Conservation (phyloP, 805 yeast genomes). For the Metschnikowia colocasiae region DNA sequence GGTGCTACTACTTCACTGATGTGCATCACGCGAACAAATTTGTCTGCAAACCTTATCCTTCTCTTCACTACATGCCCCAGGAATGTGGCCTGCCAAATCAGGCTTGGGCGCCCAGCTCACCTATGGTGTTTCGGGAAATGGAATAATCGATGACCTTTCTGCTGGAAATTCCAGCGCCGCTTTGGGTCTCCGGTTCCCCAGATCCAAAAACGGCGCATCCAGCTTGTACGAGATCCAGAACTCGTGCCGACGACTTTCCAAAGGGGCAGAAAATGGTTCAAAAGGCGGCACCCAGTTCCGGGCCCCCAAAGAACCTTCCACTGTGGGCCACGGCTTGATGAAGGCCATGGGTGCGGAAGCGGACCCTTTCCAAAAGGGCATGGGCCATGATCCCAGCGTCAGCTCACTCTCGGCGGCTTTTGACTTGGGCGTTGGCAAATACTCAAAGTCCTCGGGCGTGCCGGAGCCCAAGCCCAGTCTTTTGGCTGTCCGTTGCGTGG, state of each 20-base stretch:
- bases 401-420: slow-evolving; percentile 11
- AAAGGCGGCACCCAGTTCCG: background rate
- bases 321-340: slow-evolving; percentile 4
- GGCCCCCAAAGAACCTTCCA: background rate
- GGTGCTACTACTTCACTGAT: background rate
- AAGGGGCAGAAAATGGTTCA: background rate
- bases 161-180: background rate
- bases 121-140: slow-evolving; percentile 17
- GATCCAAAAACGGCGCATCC: slow-evolving; percentile 11
- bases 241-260: slow-evolving; percentile 9
- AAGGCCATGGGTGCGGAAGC: slow-evolving; percentile 12
- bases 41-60: background rate
- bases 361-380: slow-evolving; percentile 7
- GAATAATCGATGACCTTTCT: slow-evolving; percentile 2
- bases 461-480: slow-evolving; percentile 1
- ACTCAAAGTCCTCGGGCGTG: slow-evolving; percentile 3
- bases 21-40: slow-evolving; percentile 1
- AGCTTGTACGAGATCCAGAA: slow-evolving; percentile 11
- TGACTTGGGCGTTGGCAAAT: slow-evolving; percentile 14
- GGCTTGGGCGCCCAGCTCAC: slow-evolving; percentile 18
- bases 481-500: slow-evolving; percentile 11
- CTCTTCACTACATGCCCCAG: slow-evolving; percentile 1
- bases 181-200: slow-evolving; percentile 11
- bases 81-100: slow-evolving; percentile 18
- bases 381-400: slow-evolving; percentile 11